Evolutionary conservation across 1,284 basidiomycete genomes (phyloP).

Genomic region (Melampsora abietis-canadensis): DNA sequence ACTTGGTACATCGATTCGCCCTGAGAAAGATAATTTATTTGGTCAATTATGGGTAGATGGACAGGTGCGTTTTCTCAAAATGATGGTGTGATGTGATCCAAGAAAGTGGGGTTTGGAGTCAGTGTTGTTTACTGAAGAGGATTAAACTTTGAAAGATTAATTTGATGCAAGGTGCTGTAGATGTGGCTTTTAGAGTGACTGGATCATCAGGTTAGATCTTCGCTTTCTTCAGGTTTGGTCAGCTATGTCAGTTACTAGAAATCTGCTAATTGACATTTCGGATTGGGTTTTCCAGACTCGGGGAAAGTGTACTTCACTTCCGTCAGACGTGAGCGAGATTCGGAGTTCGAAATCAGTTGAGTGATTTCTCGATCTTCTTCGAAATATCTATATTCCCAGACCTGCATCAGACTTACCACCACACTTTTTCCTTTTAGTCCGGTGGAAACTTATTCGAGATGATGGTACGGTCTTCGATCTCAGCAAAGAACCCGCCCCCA

Average conservation of each 20-base stretch:
- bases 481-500: neutral
- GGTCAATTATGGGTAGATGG: conserved; percentile 39
- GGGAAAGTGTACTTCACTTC: conserved; percentile 40
- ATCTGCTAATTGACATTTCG: neutral
- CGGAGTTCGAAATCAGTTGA: conserved; percentile 39
- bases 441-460: conserved; percentile 42
- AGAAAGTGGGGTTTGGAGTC: neutral
- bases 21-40: conserved; percentile 28
- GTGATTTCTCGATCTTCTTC: conserved; percentile 7
- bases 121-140: neutral
- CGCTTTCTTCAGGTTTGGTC: neutral
- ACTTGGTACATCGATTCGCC: conserved; percentile 16
- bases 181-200: conserved; percentile 35
- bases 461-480: conserved; percentile 30
- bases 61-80: conserved; percentile 10
- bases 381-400: neutral
- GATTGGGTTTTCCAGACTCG: conserved; percentile 10
- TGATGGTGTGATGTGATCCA: neutral
- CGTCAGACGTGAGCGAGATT: conserved; percentile 20
- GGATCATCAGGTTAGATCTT: conserved; percentile 30
- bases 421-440: conserved; percentile 9
- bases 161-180: conserved; percentile 33
- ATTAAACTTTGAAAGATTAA: conserved; percentile 10
- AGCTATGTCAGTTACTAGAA: neutral
- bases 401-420: neutral